Evolutionary conservation across 2,329 filamentous ascomycete genomes (phyloP).

Genomic region (Colletotrichum incanum): DNA sequence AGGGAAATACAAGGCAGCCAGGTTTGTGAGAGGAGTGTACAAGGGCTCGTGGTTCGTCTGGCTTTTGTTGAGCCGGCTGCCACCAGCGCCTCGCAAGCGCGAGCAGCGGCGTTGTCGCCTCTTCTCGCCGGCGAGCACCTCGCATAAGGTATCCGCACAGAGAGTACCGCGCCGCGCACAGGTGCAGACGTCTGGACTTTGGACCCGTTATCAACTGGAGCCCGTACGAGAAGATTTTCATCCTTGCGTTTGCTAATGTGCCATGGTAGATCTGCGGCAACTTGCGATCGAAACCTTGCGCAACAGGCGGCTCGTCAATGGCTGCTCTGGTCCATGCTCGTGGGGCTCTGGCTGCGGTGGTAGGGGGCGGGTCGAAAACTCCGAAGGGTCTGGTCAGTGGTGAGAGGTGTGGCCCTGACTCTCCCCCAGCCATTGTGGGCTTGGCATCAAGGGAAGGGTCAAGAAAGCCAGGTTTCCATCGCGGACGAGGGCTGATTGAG

Average conservation of each 20-base stretch:
- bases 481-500: slow-evolving; percentile 20
- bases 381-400: slow-evolving; percentile 41
- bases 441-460: slow-evolving; percentile 32
- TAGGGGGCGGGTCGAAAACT: slow-evolving; percentile 42
- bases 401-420: slow-evolving; percentile 39
- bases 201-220: slow-evolving; percentile 30
- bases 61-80: slow-evolving; percentile 38
- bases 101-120: slow-evolving; percentile 15
- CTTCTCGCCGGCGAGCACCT: slow-evolving; percentile 15
- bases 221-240: slow-evolving; percentile 43
- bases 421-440: slow-evolving; percentile 35
- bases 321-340: slow-evolving; percentile 27
- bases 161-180: background rate
- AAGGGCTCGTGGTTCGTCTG: slow-evolving; percentile 18
- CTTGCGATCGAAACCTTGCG: slow-evolving; percentile 41
- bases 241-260: slow-evolving; percentile 40
- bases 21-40: slow-evolving; percentile 19
- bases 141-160: slow-evolving; percentile 5
- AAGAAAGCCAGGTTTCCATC: slow-evolving; percentile 33
- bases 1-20: background rate
- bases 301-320: slow-evolving; percentile 27
- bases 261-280: slow-evolving; percentile 42
- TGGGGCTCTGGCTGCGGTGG: slow-evolving; percentile 39
- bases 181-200: slow-evolving; percentile 28
- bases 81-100: slow-evolving; percentile 23